Evolutionary conservation across 768 basidiomycete species (phyloP), one percentile per base, ranked within the genome.

Genomic region (Hydnomerulius pinastri): DNA sequence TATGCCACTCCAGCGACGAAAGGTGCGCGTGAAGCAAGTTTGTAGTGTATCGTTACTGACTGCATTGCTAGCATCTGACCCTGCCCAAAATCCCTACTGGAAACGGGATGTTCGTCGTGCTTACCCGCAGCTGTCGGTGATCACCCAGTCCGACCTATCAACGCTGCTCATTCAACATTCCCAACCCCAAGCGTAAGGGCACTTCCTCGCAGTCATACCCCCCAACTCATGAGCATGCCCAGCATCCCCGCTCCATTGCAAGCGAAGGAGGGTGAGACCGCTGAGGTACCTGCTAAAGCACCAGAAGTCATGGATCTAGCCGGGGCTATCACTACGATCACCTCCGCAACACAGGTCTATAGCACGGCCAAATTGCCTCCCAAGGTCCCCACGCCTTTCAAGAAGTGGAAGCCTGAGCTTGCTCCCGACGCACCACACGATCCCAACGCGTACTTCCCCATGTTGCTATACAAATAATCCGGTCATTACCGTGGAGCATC

Each of bases 31-130:
- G 35, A 4, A 42, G 0, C 23, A 15, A 17, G 62, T 9, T 21
- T 60, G 50, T 37, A 13, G 4, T 18, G 6, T 33, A 12, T 48
- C 5, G 24, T 39, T 21, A 45, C 57, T 62, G 45, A 69, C 53
- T 25, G 32, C 5, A 6, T 13, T 9, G 23, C n/a, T 45, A 90
- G 90, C 90, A 20, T 92, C 90, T 36, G 91, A 93, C 71, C 81
- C 81, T 32, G 91, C 91, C 27, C 80, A 91, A 74, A 92, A 92
- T 69, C 90, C 89, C 48, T 98, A 98, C 78, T 95, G 88, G 86
- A 96, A 96, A 71, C 90, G 94, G 54, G 94, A 97, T 72, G 90
- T 95, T 61, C 85, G 93, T 50, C 85, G 94, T 44, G 83, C 84
- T 29, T 97, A 94, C 70, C 92, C 94, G n/a, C 90, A 87, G 58